Evolutionary conservation across 2,329 filamentous ascomycete genomes (phyloP), one percentile per base, ranked within the genome.

Genomic region (Coccinonectria pachysandricola): DNA sequence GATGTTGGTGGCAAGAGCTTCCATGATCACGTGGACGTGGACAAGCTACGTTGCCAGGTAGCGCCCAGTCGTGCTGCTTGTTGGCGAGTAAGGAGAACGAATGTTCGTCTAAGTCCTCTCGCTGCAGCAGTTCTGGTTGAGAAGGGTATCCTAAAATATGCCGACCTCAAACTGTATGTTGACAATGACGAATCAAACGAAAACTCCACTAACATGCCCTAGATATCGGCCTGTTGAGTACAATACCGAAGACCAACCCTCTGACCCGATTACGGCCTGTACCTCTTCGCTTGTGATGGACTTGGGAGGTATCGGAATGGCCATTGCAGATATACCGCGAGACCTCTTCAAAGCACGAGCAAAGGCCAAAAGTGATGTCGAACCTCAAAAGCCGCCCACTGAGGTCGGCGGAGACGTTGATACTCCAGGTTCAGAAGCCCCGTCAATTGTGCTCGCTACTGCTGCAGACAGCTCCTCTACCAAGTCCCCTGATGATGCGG

Each of bases 221-320:
- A 71, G 67, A 11, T 68, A 68, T 36, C 60, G 61, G 3, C 38
- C 59, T 1, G 55, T 52, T 12, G 82, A 92, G 49, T 85, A 88
- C 50, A 74, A 79, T 37, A 83, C 80, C 0, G 80, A 85, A 32
- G 73, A 79, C 16, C 79, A 86, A 22, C 85, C 84, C 0, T 75
- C 71, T 44, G 85, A 91, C 38, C 84, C 85, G 0, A 71, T 92
- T 13, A 76, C 79, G 9, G 84, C 83, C 12, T 81, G 75, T 10
- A 76, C 84, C 1, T 72, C 75, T 22, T 83, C 86, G 0, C 56
- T 95, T 1, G 61, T 93, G n/a, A 80, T 81, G 5, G 88, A 87
- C n/a, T 63, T 91, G 23, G 76, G 79, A 14, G 79, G 71, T 19
- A 77, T 95, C 31, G 72, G 82, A 44, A 80, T 92, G 69, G 83